phyloP scores from a whole-genome alignment of 116 monocot species.

The Trichopus zeylanicus region DNA sequence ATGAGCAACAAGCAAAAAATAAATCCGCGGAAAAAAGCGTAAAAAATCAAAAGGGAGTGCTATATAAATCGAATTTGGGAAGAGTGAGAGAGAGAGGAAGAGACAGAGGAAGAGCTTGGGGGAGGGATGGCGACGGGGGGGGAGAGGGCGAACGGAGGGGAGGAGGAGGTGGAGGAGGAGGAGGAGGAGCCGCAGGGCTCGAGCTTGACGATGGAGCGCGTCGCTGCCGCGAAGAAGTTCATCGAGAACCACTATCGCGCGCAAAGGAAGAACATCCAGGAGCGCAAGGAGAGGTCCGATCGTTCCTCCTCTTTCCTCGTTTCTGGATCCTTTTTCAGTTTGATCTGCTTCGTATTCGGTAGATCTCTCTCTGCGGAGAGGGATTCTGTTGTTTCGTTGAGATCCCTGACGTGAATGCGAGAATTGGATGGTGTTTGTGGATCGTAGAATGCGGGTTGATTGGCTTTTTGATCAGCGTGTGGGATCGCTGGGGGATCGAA shows the following conservation, averaged over 20 bases:
- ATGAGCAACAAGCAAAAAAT: too few relatives aligned
- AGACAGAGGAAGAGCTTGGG: neutral
- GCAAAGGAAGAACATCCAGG: constrained; percentile 69
- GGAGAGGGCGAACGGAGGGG: constrained; percentile 6
- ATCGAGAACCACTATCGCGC: constrained; percentile 77
- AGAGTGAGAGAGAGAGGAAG: neutral
- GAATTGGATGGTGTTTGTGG: neutral
- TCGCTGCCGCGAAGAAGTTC: constrained; percentile 68
- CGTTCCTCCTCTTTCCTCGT: neutral
- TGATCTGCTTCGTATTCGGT: neutral
- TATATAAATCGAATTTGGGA: too few relatives aligned
- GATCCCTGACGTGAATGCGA: neutral
- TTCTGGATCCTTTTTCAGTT: neutral
- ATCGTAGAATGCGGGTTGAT: neutral
- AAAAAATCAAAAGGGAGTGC: too few relatives aligned
- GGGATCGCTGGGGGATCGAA: too few relatives aligned
- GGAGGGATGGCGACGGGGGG: constrained; percentile 2
- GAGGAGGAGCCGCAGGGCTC: constrained; percentile 44
- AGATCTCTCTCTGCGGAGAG: constrained; percentile 3
- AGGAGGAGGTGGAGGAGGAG: constrained; percentile 19
- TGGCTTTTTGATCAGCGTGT: too few relatives aligned
- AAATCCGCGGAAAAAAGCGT: too few relatives aligned
- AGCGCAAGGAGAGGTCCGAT: constrained; percentile 58
- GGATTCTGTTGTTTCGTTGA: neutral
- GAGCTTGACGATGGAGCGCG: constrained; percentile 66